Evolutionary conservation across 345 rosid species (phyloP).

Genomic region (Murraya koenigii): DNA sequence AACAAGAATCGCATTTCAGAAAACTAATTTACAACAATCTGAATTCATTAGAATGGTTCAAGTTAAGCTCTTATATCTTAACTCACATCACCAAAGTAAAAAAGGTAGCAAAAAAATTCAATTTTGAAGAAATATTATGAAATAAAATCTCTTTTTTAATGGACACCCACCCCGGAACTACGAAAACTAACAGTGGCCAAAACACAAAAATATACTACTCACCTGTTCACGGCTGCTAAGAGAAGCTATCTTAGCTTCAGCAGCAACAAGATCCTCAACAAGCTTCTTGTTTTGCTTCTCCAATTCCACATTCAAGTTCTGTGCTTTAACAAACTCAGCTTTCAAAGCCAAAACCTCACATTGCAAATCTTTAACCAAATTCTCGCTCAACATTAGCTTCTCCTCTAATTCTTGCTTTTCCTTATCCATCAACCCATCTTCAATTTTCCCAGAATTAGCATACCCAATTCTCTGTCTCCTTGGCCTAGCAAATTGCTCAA

Average conservation of each 20-base stretch:
- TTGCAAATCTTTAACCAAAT: slow-evolving; percentile 59
- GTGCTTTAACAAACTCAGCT: slow-evolving; percentile 58
- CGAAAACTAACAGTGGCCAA: not conserved
- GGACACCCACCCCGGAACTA: not conserved
- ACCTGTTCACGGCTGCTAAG: slow-evolving; percentile 43
- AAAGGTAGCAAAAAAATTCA: not conserved
- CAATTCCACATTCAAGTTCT: slow-evolving; percentile 48
- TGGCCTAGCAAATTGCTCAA: slow-evolving; percentile 55
- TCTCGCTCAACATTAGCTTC: slow-evolving; percentile 49
- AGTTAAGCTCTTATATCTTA: not conserved
- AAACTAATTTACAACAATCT: not conserved
- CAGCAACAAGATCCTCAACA: slow-evolving; percentile 55
- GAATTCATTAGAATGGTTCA: not conserved
- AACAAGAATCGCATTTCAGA: slow-evolving; percentile 7
- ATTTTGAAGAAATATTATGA: not conserved
- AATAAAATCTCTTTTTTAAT: not conserved
- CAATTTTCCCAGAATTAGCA: slow-evolving; percentile 21
- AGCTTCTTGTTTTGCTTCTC: slow-evolving; percentile 56
- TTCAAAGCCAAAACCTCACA: slow-evolving; percentile 47
- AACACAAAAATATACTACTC: not conserved
- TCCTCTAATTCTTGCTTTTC: slow-evolving; percentile 46
- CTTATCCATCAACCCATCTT: slow-evolving; percentile 23
- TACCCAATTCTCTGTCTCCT: slow-evolving; percentile 29
- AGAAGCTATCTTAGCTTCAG: slow-evolving; percentile 58
- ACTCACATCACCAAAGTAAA: not conserved